phyloP scores from a whole-genome alignment of 371 early-diverging fungal genomes.

The Mucor circinelloides region DNA sequence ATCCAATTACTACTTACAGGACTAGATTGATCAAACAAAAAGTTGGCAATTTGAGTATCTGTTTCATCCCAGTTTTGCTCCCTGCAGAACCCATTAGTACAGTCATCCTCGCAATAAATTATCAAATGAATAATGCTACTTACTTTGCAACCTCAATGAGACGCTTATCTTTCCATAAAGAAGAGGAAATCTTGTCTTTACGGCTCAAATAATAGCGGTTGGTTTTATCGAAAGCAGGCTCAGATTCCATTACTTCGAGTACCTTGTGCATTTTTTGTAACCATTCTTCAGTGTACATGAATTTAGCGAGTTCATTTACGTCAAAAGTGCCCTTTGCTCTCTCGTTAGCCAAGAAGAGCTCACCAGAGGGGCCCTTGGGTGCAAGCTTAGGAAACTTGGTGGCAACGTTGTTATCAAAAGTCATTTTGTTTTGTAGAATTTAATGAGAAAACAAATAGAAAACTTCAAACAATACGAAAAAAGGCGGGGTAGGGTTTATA shows the following conservation, averaged over 20 bases:
- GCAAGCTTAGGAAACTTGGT: constrained; percentile 52
- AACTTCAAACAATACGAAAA: neutral
- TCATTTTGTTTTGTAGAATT: constrained; percentile 12
- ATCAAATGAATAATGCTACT: neutral
- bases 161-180: constrained; percentile 54
- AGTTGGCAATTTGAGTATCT: constrained; percentile 39
- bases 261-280: constrained; percentile 53
- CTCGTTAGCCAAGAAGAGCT: constrained; percentile 54
- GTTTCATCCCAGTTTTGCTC: constrained; percentile 47
- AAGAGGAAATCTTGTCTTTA: constrained; percentile 45
- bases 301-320: constrained; percentile 53
- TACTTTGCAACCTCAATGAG: constrained; percentile 51
- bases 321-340: constrained; percentile 59
- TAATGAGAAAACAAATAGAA: neutral
- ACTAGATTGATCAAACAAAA: constrained; percentile 44
- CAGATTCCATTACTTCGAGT: constrained; percentile 53
- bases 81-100: constrained; percentile 11
- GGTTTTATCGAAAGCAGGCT: constrained; percentile 64
- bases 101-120: neutral
- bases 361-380: constrained; percentile 59
- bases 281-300: constrained; percentile 57
- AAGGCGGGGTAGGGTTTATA: constrained; percentile 5
- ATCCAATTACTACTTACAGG: constrained; percentile 36
- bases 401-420: constrained; percentile 36
- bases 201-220: constrained; percentile 57